Evolutionary conservation across 768 basidiomycete species (phyloP).

Genomic region (Leccinellum rugosiceps): DNA sequence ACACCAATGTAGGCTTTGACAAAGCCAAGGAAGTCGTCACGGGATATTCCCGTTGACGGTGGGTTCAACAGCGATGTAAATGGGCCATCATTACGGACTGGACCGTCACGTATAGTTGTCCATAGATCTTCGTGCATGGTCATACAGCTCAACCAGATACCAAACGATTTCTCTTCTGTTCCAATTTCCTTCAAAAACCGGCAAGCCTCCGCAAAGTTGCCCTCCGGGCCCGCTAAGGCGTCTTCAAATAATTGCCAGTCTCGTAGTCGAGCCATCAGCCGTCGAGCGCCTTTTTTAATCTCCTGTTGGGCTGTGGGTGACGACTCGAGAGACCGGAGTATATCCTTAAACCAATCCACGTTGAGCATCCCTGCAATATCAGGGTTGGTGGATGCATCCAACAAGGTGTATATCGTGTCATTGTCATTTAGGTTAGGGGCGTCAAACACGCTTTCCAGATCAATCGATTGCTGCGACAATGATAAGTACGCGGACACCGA

Average conservation of each 20-base stretch:
- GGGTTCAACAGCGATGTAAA: constrained; percentile 40
- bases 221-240: constrained; percentile 51
- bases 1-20: constrained; percentile 68
- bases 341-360: constrained; percentile 28
- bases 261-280: constrained; percentile 47
- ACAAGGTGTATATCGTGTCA: constrained; percentile 50
- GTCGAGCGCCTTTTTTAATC: constrained; percentile 43
- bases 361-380: constrained; percentile 58
- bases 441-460: constrained; percentile 54
- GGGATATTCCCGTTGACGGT: constrained; percentile 31
- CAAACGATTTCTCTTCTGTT: constrained; percentile 62
- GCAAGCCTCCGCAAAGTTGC: constrained; percentile 48
- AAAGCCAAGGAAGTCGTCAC: constrained; percentile 61
- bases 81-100: constrained; percentile 21
- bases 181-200: constrained; percentile 58
- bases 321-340: constrained; percentile 21
- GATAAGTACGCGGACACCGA: constrained; percentile 5
- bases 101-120: constrained; percentile 18
- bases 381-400: constrained; percentile 62
- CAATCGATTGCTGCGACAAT: constrained; percentile 50
- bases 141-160: constrained; percentile 73
- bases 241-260: constrained; percentile 64
- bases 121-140: constrained; percentile 53
- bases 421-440: constrained; percentile 48
- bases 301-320: constrained; percentile 36